phyloP scores from a whole-genome alignment of 805 yeast species.

The Metschnikowia amazonensis region DNA sequence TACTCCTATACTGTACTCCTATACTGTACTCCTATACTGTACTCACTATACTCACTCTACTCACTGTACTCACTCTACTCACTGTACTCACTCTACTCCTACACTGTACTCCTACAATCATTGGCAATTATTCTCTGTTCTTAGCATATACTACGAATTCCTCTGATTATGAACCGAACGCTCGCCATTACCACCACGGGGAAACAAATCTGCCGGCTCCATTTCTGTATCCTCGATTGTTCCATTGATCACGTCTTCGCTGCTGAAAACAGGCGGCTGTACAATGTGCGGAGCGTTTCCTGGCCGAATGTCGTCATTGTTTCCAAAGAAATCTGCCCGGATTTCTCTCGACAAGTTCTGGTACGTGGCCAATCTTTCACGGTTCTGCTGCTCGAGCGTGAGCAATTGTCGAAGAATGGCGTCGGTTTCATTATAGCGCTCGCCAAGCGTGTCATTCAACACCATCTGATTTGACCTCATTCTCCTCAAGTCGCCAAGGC shows the following conservation, averaged over 20 bases:
- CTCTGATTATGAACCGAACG: neutral
- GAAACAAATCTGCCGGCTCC: slow-evolving; percentile 27
- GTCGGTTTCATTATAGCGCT: slow-evolving; percentile 12
- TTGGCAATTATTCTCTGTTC: neutral
- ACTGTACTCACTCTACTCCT: no score
- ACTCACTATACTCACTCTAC: no score
- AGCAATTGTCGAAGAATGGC: slow-evolving; percentile 17
- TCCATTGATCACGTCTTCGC: slow-evolving; percentile 22
- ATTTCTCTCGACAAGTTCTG: slow-evolving; percentile 12
- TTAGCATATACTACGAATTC: neutral
- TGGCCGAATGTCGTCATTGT: slow-evolving; percentile 14
- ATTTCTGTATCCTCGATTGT: slow-evolving; percentile 32
- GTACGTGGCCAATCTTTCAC: slow-evolving; percentile 13
- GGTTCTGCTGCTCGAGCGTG: slow-evolving; percentile 15
- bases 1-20: no score
- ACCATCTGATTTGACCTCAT: slow-evolving; percentile 6
- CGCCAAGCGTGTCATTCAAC: slow-evolving; percentile 5
- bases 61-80: no score
- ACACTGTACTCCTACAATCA: no score
- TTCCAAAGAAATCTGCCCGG: slow-evolving; percentile 8
- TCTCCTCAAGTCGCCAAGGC: slow-evolving; percentile 25
- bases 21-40: no score
- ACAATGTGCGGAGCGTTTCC: slow-evolving; percentile 40
- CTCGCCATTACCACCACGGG: slow-evolving; percentile 9
- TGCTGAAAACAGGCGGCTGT: slow-evolving; percentile 38